phyloP scores from a whole-genome alignment of 768 basidiomycete genomes.

The Calocybe cyanea region DNA sequence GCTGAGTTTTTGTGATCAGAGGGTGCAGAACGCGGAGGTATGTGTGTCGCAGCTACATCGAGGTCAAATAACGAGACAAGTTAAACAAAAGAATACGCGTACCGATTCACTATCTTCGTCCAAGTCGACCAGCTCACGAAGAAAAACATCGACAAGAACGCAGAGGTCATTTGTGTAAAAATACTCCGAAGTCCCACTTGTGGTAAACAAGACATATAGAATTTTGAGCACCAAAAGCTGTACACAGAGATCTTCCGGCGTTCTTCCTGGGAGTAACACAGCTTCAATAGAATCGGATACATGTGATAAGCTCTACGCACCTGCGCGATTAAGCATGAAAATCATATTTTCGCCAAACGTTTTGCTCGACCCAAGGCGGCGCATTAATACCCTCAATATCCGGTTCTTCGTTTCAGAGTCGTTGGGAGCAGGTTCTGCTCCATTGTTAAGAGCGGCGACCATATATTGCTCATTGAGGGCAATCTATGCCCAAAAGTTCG shows the following conservation, averaged over 20 bases:
- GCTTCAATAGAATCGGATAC: neutral
- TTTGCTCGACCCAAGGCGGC: slow-evolving; percentile 81
- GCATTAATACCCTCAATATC: slow-evolving; percentile 77
- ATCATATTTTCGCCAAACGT: slow-evolving; percentile 99
- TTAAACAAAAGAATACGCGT: slow-evolving; percentile 23
- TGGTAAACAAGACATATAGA: slow-evolving; percentile 92
- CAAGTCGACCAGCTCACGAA: slow-evolving; percentile 88
- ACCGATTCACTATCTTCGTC: slow-evolving; percentile 95
- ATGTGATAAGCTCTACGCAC: slow-evolving; percentile 41
- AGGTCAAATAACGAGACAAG: neutral
- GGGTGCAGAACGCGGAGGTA: slow-evolving; percentile 96
- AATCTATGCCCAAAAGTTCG: slow-evolving; percentile 47
- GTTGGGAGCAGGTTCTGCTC: slow-evolving; percentile 19
- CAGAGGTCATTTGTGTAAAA: slow-evolving; percentile 98
- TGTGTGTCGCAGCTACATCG: slow-evolving; percentile 92
- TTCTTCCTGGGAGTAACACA: slow-evolving; percentile 58
- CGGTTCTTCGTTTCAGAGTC: slow-evolving; percentile 57
- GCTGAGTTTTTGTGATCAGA: slow-evolving; percentile 89
- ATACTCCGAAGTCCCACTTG: slow-evolving; percentile 87
- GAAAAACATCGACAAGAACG: slow-evolving; percentile 95
- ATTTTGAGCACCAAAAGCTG: slow-evolving; percentile 92
- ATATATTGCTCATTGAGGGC: slow-evolving; percentile 98
- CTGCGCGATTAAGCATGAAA: slow-evolving; percentile 95
- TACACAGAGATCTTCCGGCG: slow-evolving; percentile 91
- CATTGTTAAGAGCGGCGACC: slow-evolving; percentile 65